phyloP scores from a whole-genome alignment of 805 yeast species.

The Candida coquimbonensis region DNA sequence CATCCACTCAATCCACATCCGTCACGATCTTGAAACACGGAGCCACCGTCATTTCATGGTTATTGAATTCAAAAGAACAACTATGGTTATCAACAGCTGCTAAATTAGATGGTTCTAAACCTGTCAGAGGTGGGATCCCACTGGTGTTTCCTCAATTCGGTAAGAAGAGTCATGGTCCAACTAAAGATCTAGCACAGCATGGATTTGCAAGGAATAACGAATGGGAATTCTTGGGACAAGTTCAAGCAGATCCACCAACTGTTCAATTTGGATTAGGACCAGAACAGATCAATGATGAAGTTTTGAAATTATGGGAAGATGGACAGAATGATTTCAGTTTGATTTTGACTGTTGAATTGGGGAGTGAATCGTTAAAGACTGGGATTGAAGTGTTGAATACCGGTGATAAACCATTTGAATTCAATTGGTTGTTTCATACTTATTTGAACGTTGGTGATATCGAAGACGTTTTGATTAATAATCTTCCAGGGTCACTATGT shows the following conservation, averaged over 20 bases:
- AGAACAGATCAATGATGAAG: conserved; percentile 62
- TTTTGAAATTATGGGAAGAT: conserved; percentile 49
- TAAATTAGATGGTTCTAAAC: conserved; percentile 81
- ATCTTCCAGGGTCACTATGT: conserved; percentile 65
- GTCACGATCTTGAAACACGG: conserved; percentile 79
- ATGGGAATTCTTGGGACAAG: conserved; percentile 94
- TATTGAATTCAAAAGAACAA: conserved; percentile 62
- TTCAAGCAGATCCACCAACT: conserved; percentile 60
- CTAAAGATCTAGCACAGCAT: conserved; percentile 80
- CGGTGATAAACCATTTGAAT: conserved; percentile 59
- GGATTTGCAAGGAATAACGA: conserved; percentile 87
- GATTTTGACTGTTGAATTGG: conserved; percentile 59
- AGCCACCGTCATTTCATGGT: conserved; percentile 87
- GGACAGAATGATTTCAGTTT: conserved; percentile 62
- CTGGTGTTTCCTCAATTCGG: conserved; percentile 94
- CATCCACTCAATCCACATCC: conserved; percentile 41
- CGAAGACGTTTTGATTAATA: conserved; percentile 68
- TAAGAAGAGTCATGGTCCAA: conserved; percentile 48
- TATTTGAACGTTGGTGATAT: conserved; percentile 73
- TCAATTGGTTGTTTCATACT: conserved; percentile 94
- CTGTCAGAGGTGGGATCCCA: conserved; percentile 97
- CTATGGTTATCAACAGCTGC: conserved; percentile 79
- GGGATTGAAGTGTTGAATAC: conserved; percentile 70
- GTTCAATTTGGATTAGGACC: conserved; percentile 90
- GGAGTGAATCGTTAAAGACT: conserved; percentile 53